Evolutionary conservation across 495 filamentous ascomycete genomes (phyloP).

Genomic region (Neurospora sp.): DNA sequence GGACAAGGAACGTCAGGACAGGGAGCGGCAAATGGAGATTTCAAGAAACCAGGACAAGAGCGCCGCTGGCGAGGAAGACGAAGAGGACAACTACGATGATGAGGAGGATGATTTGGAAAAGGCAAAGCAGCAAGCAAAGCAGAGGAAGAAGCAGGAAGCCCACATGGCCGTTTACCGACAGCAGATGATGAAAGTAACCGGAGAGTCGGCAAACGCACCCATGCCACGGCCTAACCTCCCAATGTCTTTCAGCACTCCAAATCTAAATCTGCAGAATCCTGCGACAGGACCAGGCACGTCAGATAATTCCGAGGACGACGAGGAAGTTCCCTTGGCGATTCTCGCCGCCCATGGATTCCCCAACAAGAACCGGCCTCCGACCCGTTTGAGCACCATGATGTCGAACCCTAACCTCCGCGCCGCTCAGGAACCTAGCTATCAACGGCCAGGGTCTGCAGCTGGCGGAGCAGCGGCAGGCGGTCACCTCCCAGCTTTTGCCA

Average conservation of each 20-base stretch:
- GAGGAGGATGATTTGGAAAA: constrained; percentile 81
- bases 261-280: constrained; percentile 35
- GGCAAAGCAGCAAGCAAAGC: constrained; percentile 57
- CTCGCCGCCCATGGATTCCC: constrained; percentile 90
- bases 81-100: constrained; percentile 56
- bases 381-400: constrained; percentile 51
- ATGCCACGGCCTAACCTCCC: constrained; percentile 31
- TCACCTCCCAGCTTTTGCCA: constrained; percentile 68
- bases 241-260: constrained; percentile 47
- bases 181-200: constrained; percentile 95
- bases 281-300: constrained; percentile 11
- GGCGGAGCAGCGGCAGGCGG: constrained; percentile 16
- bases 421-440: constrained; percentile 26
- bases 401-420: constrained; percentile 55
- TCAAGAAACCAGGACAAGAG: constrained; percentile 17
- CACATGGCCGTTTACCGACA: constrained; percentile 86
- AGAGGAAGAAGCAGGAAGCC: constrained; percentile 81
- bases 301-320: constrained; percentile 65
- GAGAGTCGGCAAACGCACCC: constrained; percentile 46
- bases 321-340: constrained; percentile 81
- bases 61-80: constrained; percentile 41
- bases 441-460: constrained; percentile 22
- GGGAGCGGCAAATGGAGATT: constrained; percentile 45
- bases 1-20: constrained; percentile 68
- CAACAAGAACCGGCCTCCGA: constrained; percentile 69